These are phyloP conservation scores for Helicostylum pulchrum DNA, from an alignment of 192 early-diverging fungal genomes.

Conservation along the genomic window DNA sequence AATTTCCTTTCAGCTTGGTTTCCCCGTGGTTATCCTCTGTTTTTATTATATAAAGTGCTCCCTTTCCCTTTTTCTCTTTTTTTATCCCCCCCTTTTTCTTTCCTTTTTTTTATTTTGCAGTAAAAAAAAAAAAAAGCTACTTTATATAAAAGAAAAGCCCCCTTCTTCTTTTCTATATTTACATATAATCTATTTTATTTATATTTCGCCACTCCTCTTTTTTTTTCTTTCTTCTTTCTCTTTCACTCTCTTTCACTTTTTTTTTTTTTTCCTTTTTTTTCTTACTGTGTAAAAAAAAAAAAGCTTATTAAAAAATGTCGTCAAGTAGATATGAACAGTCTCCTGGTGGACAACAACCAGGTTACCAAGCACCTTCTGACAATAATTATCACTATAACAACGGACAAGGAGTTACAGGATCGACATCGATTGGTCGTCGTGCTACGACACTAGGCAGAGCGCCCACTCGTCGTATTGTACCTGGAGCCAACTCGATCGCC, in stretches of 20 bases:
- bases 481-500: constrained; percentile 33
- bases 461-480: constrained; percentile 36
- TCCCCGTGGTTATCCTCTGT: too few species aligned
- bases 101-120: neutral
- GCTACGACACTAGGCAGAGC: constrained; percentile 32
- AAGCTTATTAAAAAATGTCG: neutral
- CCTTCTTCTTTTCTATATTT: neutral
- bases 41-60: neutral
- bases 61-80: constrained; percentile 1
- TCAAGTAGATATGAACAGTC: constrained; percentile 8
- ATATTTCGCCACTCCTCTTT: constrained; percentile 1
- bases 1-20: too few species aligned
- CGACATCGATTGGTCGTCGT: constrained; percentile 12
- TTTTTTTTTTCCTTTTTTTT: neutral
- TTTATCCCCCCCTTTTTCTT: neutral
- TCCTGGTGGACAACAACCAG: constrained; percentile 4
- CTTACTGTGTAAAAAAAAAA: neutral
- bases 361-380: constrained; percentile 5
- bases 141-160: neutral
- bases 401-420: neutral
- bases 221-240: neutral
- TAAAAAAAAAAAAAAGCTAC: too few species aligned
- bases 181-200: constrained; percentile 3
- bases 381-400: constrained; percentile 6
- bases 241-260: neutral